Percentiles rank a stretch among this genome's conserved stretches.
Conservation (phyloP, 495 filamentous ascomycete species). For the Penicillium parvum region DNA sequence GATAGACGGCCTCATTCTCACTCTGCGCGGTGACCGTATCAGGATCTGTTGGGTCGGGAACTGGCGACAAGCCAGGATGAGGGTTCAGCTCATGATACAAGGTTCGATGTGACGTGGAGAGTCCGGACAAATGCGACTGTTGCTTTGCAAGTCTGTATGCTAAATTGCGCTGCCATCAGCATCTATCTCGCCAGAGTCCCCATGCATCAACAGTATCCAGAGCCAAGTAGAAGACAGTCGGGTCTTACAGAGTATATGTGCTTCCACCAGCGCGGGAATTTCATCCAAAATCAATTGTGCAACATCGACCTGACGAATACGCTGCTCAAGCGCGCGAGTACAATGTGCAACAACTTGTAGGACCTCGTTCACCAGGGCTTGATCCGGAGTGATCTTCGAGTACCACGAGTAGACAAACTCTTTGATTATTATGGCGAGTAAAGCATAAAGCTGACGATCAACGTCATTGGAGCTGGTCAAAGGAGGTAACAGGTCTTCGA, state of each 20-base stretch:
- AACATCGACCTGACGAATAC: constrained; percentile 75
- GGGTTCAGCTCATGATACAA: constrained; percentile 83
- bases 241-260: constrained; percentile 71
- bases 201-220: neutral
- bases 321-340: constrained; percentile 79
- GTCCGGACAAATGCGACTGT: constrained; percentile 42
- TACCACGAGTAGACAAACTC: constrained; percentile 95
- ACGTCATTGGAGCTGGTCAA: constrained; percentile 90
- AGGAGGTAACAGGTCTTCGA: constrained; percentile 81
- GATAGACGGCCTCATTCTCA: constrained; percentile 74
- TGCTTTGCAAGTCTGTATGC: constrained; percentile 53
- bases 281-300: constrained; percentile 84
- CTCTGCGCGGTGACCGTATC: constrained; percentile 54
- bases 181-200: neutral
- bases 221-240: constrained; percentile 10
- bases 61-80: constrained; percentile 72
- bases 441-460: constrained; percentile 86
- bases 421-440: constrained; percentile 80
- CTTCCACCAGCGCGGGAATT: constrained; percentile 73
- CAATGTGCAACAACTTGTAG: constrained; percentile 86
- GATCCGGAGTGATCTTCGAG: constrained; percentile 82
- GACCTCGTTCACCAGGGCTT: constrained; percentile 78
- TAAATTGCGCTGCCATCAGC: constrained; percentile 15
- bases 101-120: constrained; percentile 44
- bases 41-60: constrained; percentile 53